Conservation (phyloP, 371 early-diverging fungal species). For the Mortierella sp. region DNA sequence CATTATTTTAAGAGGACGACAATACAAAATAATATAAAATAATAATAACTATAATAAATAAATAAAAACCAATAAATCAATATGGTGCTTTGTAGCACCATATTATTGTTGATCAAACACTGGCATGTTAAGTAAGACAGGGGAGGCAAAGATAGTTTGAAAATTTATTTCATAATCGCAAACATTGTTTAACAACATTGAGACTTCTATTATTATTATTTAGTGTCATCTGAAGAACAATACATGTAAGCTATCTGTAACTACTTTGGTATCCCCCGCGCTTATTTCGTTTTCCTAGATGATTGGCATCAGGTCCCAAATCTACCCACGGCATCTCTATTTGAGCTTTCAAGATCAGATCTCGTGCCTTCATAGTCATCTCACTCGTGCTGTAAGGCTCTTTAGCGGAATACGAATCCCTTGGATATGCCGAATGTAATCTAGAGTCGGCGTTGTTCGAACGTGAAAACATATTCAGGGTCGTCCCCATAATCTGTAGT, state of each 20-base stretch:
- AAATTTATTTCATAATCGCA: no score
- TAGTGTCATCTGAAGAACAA: neutral
- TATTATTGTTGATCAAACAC: no score
- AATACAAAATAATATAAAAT: neutral
- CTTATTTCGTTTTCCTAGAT: slow-evolving; percentile 21
- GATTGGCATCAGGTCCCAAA: slow-evolving; percentile 37
- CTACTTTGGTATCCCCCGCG: slow-evolving; percentile 15
- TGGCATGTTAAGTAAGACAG: no score
- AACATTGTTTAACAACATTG: neutral
- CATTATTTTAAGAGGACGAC: slow-evolving; percentile 21
- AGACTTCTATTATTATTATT: neutral
- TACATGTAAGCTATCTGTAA: neutral
- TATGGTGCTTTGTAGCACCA: neutral
- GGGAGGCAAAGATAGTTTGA: no score
- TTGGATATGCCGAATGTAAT: neutral
- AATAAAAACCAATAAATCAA: no score
- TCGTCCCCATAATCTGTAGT: slow-evolving; percentile 37
- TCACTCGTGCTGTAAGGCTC: neutral
- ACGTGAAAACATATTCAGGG: slow-evolving; percentile 4
- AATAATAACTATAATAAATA: neutral
- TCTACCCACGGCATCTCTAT: slow-evolving; percentile 44
- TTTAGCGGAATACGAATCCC: neutral
- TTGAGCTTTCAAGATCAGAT: slow-evolving; percentile 22
- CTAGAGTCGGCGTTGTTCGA: neutral
- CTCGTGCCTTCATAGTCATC: slow-evolving; percentile 5